These are phyloP conservation scores for Aureobasidium vineae DNA, from an alignment of 2,329 filamentous ascomycete species.

Conservation along the genomic window DNA sequence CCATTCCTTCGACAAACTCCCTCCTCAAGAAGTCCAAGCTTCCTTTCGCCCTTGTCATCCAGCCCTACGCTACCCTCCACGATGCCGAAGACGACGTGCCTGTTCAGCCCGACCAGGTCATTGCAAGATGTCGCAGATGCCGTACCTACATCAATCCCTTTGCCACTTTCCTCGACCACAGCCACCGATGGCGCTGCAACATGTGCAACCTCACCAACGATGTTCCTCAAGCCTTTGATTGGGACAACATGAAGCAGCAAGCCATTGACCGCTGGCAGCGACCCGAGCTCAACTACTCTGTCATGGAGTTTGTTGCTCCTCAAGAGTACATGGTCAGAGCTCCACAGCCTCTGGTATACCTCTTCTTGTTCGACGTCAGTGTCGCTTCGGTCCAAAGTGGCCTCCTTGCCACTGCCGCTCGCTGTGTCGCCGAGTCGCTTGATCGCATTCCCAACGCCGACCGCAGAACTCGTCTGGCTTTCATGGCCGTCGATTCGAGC, in stretches of 20 bases:
- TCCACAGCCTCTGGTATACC: slow-evolving; percentile 90
- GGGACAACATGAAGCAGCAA: slow-evolving; percentile 91
- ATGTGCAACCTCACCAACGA: slow-evolving; percentile 99
- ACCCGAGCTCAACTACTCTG: slow-evolving; percentile 90
- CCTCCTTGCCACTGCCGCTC: slow-evolving; percentile 84
- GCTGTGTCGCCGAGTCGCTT: slow-evolving; percentile 91
- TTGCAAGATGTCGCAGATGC: slow-evolving; percentile 92
- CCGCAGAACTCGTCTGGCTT: slow-evolving; percentile 84
- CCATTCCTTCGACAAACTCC: slow-evolving; percentile 86
- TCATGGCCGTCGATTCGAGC: slow-evolving; percentile 91
- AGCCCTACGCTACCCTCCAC: slow-evolving; percentile 90
- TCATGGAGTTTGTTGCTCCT: slow-evolving; percentile 95
- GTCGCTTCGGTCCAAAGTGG: slow-evolving; percentile 86
- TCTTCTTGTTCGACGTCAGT: slow-evolving; percentile 94
- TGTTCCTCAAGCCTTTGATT: slow-evolving; percentile 98
- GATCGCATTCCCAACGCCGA: slow-evolving; percentile 98
- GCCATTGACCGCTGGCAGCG: slow-evolving; percentile 89
- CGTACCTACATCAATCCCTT: slow-evolving; percentile 98
- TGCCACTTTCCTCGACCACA: slow-evolving; percentile 93
- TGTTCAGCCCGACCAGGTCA: slow-evolving; percentile 93
- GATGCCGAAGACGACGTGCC: slow-evolving; percentile 90
- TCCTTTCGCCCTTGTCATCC: slow-evolving; percentile 92
- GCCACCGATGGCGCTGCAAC: slow-evolving; percentile 97
- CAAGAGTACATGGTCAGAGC: slow-evolving; percentile 99
- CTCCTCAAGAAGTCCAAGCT: slow-evolving; percentile 96